Evolutionary conservation across 176 grass and related monocot species (phyloP).

Genomic region (Carex parvula): DNA sequence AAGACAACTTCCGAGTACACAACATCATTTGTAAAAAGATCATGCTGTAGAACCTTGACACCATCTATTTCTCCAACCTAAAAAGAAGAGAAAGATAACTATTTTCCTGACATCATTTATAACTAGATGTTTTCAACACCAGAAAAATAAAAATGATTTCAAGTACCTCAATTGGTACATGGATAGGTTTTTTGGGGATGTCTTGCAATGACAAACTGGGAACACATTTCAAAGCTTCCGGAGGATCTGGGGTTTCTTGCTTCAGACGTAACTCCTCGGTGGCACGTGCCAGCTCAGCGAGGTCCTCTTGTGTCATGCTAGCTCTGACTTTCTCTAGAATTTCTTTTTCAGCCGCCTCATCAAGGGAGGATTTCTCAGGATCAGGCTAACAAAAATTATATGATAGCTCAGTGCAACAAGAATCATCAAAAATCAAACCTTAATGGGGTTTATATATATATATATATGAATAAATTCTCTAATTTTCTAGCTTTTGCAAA

Average conservation of each 20-base stretch:
- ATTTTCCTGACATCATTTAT: conserved; percentile 6
- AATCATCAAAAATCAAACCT: background rate
- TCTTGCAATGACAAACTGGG: conserved; percentile 78
- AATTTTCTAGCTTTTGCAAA: background rate
- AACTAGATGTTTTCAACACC: conserved; percentile 17
- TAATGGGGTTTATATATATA: background rate
- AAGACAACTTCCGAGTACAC: conserved; percentile 89
- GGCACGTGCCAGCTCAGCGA: conserved; percentile 75
- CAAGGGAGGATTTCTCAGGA: conserved; percentile 78
- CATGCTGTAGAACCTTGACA: conserved; percentile 93
- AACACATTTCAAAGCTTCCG: conserved; percentile 90
- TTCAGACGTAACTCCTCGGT: conserved; percentile 86
- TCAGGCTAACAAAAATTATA: conserved; percentile 57
- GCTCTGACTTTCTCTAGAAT: conserved; percentile 68
- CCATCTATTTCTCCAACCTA: conserved; percentile 91
- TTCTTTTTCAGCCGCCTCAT: conserved; percentile 82
- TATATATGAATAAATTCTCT: background rate
- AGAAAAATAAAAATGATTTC: conserved; percentile 5
- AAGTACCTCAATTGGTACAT: conserved; percentile 82
- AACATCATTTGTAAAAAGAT: conserved; percentile 97
- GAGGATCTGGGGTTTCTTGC: conserved; percentile 96
- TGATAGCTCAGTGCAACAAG: background rate
- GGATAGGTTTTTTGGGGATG: conserved; percentile 80
- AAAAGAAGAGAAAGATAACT: conserved; percentile 11
- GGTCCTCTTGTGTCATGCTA: conserved; percentile 87